phyloP scores from a whole-genome alignment of 768 basidiomycete species.

The Crassisporium funariophilum region DNA sequence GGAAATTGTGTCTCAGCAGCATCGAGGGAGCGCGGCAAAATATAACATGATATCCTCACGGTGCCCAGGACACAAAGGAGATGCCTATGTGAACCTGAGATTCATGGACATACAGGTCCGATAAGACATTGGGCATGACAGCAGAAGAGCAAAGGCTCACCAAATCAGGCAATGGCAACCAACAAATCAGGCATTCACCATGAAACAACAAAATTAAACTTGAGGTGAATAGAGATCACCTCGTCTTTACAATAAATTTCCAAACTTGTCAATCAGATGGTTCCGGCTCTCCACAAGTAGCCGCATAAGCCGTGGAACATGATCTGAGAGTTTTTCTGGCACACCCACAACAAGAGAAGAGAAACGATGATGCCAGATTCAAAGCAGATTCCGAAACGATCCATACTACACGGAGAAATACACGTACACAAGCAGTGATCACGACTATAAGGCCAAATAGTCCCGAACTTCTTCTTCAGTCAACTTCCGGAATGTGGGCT shows the following conservation, averaged over 20 bases:
- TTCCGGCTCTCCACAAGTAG: no score
- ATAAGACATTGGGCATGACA: no score
- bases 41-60: no score
- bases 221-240: slow-evolving; percentile 6
- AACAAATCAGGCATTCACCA: no score
- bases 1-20: background rate
- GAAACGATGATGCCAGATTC: slow-evolving; percentile 16
- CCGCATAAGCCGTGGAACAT: no score
- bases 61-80: no score
- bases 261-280: slow-evolving; percentile 9
- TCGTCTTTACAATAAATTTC: slow-evolving; percentile 1
- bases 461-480: slow-evolving; percentile 97
- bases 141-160: no score
- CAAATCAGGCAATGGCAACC: no score
- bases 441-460: slow-evolving; percentile 78
- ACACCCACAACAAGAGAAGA: slow-evolving; percentile 6
- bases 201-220: background rate
- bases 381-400: slow-evolving; percentile 13
- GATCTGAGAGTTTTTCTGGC: background rate
- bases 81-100: no score
- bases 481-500: slow-evolving; percentile 92
- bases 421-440: slow-evolving; percentile 24
- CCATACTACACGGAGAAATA: slow-evolving; percentile 18
- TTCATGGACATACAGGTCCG: no score
- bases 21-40: background rate